Base-by-base conservation (phyloP, 2,329 filamentous ascomycete species). In the Epichloe typhina region DNA sequence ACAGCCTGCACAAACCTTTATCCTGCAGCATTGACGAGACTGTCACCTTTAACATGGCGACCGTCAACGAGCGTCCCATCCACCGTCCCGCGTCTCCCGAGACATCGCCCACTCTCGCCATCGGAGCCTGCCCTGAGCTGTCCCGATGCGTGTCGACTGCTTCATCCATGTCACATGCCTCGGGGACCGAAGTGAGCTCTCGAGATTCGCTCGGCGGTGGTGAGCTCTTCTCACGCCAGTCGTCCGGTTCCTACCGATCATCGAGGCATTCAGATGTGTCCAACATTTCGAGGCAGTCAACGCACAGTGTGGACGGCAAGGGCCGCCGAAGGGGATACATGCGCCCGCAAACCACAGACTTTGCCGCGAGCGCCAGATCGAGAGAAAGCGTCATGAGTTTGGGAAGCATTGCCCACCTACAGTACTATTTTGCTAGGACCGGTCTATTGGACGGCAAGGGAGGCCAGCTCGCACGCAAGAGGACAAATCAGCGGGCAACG, bases 401-500 rank as follows among this genome's bases (percentile, higher is more conserved):
- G 55, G 93, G 93, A 50, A 96, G 90, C 67, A 98, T 98, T 60
- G 88, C 90, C 51, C 93, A 98, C 70, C 73, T 98, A 62, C 93
- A 98, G 68, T 95, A 97, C 70, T 98, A 97, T 69, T 98, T 98
- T 71, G 91, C 93, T 37, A 78, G 93, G 53, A 98, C 93, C 0
- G 93, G 93, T 5, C 70, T 98, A 56, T 71, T 98, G 47, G 93
- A 98, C 62, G 89, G 91, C 51, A 96, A 96, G 65, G 91, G 90
- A 37, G 93, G 82, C 50, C 86, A 94, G 65, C 71, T 94, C 53
- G 84, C 86, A 21, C 85, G 85, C 60, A 85, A 84, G 64, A 83
- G 78, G 61, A 76, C 82, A 57, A 74, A 74, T 54, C 78, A 79
- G 60, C 76, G 70, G 15, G 73, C 71, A 15, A 79, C 77, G 1